A percentile compares a stretch with the other conserved stretches of the same genome.
Conservation (phyloP, 2,329 filamentous ascomycete genomes). For the Colletotrichum graminicola region DNA sequence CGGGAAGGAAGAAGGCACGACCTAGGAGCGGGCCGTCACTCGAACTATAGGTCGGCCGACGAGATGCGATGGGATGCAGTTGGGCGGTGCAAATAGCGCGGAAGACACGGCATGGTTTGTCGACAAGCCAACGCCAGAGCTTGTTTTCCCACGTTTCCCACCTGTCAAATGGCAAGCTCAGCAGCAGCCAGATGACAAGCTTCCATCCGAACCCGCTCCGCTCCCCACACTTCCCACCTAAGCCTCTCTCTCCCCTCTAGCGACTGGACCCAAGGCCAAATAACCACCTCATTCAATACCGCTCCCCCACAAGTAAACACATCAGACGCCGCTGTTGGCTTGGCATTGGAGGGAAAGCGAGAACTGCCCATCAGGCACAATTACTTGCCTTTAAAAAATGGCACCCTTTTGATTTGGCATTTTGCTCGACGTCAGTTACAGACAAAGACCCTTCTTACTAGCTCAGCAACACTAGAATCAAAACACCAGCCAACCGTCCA, state of each 20-base stretch:
- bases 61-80: background rate
- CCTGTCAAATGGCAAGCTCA: background rate
- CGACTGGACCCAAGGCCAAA: background rate
- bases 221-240: background rate
- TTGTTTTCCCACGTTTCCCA: constrained; percentile 5
- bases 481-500: background rate
- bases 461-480: background rate
- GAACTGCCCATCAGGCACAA: no score
- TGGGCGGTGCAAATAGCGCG: background rate
- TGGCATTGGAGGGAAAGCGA: background rate
- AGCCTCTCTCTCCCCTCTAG: background rate
- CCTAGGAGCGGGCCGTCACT: constrained; percentile 23
- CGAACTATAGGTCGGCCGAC: background rate
- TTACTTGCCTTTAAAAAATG: background rate
- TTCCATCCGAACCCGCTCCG: background rate
- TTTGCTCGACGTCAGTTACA: background rate
- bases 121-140: background rate
- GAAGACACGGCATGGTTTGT: background rate
- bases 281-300: background rate
- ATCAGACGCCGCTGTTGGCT: background rate
- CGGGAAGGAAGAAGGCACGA: background rate
- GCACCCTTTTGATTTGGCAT: background rate
- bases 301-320: background rate
- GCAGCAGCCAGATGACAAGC: background rate
- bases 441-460: background rate